phyloP scores from a whole-genome alignment of 164 flowering plant genomes.

The Saururus chinensis region DNA sequence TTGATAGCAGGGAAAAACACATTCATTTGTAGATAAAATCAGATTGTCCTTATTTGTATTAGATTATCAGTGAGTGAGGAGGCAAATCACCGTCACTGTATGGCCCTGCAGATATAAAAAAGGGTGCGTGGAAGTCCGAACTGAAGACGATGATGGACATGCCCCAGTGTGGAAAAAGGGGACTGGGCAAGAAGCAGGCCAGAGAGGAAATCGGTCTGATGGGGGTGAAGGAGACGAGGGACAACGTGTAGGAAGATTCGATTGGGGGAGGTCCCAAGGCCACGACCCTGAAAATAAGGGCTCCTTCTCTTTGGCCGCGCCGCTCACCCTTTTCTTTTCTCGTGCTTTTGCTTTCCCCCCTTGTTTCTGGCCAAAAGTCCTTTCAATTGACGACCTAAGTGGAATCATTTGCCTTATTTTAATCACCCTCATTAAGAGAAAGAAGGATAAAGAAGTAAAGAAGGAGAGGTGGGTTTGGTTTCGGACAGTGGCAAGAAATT shows the following conservation, averaged over 20 bases:
- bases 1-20: background rate
- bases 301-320: constrained; percentile 18
- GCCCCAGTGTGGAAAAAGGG: background rate
- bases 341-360: constrained; percentile 2
- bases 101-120: background rate
- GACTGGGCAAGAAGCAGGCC: background rate
- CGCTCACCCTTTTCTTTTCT: constrained; percentile 18
- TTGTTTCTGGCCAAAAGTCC: constrained; percentile 3
- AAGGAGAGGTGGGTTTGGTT: background rate
- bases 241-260: constrained; percentile 29
- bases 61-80: background rate
- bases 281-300: constrained; percentile 41
- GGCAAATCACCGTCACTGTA: background rate
- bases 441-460: background rate
- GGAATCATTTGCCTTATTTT: constrained; percentile 3
- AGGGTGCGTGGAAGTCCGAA: background rate
- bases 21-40: background rate
- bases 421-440: background rate
- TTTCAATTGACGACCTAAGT: background rate
- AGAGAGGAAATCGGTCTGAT: no score
- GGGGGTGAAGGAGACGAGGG: constrained; percentile 14
- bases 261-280: constrained; percentile 33
- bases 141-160: background rate
- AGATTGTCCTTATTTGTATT: background rate
- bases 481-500: constrained; percentile 3